A percentile compares a stretch with the other conserved stretches of the same genome.
Evolutionary conservation across 768 basidiomycete species (phyloP).

Genomic region (Auricularia cornea): DNA sequence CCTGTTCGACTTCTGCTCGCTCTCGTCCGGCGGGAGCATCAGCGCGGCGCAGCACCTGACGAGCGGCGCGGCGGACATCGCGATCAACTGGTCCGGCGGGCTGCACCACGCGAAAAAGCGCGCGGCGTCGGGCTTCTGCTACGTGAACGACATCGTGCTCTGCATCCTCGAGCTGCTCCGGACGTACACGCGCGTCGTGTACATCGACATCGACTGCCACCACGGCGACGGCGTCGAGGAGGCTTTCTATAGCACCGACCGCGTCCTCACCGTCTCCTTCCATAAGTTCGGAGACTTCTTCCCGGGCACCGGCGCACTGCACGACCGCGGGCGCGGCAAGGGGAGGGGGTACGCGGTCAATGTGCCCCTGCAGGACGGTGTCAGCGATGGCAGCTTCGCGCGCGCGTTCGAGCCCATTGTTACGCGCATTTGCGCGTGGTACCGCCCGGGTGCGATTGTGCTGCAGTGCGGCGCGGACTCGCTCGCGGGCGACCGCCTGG

Average conservation of each 20-base stretch:
- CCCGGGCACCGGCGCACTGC: conserved; percentile 38
- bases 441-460: conserved; percentile 36
- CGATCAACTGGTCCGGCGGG: conserved; percentile 43
- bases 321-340: conserved; percentile 34
- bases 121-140: conserved; percentile 42
- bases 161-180: conserved; percentile 36
- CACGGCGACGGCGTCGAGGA: conserved; percentile 47
- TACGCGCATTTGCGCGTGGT: conserved; percentile 38
- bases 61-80: conserved; percentile 33
- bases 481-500: conserved; percentile 38
- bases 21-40: conserved; percentile 39
- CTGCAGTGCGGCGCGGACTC: conserved; percentile 44
- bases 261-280: conserved; percentile 41
- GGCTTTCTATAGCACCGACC: conserved; percentile 42
- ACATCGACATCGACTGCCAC: conserved; percentile 44
- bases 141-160: conserved; percentile 40
- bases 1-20: conserved; percentile 39
- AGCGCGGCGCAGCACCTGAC: conserved; percentile 34
- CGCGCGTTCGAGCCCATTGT: conserved; percentile 36
- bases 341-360: conserved; percentile 40
- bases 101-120: conserved; percentile 44
- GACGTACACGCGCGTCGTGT: conserved; percentile 33
- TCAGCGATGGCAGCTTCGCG: conserved; percentile 35
- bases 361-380: conserved; percentile 38
- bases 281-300: conserved; percentile 44